Evolutionary conservation across 768 basidiomycete species (phyloP), one percentile per base, ranked within the genome.

Genomic region (Phaffia tasmanica): DNA sequence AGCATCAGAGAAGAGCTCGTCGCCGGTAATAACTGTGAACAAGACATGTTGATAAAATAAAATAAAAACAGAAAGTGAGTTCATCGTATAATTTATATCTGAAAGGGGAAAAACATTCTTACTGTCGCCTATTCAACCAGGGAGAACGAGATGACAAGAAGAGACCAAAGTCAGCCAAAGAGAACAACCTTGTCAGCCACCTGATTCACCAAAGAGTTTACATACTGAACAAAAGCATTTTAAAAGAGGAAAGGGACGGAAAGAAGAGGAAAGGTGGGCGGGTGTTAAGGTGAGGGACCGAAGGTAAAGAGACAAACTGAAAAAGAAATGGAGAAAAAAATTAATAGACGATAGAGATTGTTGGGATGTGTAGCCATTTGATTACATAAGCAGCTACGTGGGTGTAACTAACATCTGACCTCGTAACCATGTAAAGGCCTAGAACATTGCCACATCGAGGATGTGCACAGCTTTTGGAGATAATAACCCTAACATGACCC

Each of bases 1-100:
- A 71, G 91, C 91, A 80, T 94, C 91, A 30, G 90, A 91, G 82
- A 88, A 84, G 82, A 97, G 87, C 81, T 97, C 93, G 74, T 94
- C 90, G 55, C 77, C 83, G 59, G 84, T 77, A 66, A 95, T n/a
- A 67, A 87, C 75, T 69, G 78, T 77, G 58, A 70, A 72, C 74
- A 72, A 77, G 62, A 78, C 68, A 55, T 78, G 71, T 57, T 29
- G 51, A 9, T 0, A 29, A 47, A 55, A 46, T 18, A n/a, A 30
- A 14, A 29, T 27, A 18, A 62, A 25, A 27, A 25, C 14, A 29
- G n/a, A 14, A 3, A 46, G 19, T 51, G 29, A 29, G 35, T 53
- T 58, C 27, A 42, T 16, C 1, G 29, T 30, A 21, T 11, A 32
- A n/a, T 18, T 18, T 50, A 16, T n/a, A 25, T 23, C n/a, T 16